These are phyloP conservation scores for Candida glaebosa DNA, from an alignment of 805 yeast genomes.

Conservation along the genomic window DNA sequence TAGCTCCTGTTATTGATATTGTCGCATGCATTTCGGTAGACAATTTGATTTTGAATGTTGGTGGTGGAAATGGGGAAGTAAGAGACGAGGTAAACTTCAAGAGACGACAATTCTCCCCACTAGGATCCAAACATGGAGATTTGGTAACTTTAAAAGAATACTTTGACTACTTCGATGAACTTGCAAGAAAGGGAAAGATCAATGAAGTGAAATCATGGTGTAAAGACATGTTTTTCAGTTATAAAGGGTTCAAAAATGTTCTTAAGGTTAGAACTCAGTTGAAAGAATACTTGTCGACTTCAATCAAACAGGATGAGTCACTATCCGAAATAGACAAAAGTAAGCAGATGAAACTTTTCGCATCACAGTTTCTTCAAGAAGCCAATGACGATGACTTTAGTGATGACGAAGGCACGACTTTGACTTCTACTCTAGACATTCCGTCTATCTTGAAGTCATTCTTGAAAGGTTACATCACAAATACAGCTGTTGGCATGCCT, in stretches of 20 bases:
- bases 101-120: constrained; percentile 63
- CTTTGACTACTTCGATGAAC: constrained; percentile 48
- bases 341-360: constrained; percentile 21
- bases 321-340: constrained; percentile 24
- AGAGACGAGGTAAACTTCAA: constrained; percentile 82
- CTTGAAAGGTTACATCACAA: constrained; percentile 76
- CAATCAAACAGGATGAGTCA: constrained; percentile 41
- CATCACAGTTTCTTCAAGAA: constrained; percentile 17
- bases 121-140: constrained; percentile 80
- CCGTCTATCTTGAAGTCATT: constrained; percentile 71
- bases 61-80: constrained; percentile 53
- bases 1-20: constrained; percentile 75
- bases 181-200: constrained; percentile 24
- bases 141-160: constrained; percentile 77
- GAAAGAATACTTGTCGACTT: constrained; percentile 56
- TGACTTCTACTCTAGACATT: constrained; percentile 41
- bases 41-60: constrained; percentile 75
- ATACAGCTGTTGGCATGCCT: constrained; percentile 92
- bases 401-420: constrained; percentile 20
- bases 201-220: constrained; percentile 80
- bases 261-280: constrained; percentile 73
- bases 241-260: constrained; percentile 78
- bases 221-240: constrained; percentile 67
- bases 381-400: constrained; percentile 14
- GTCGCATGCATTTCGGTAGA: constrained; percentile 93